phyloP scores from a whole-genome alignment of 1,284 basidiomycete genomes.

The Pseudozyma thailandica region DNA sequence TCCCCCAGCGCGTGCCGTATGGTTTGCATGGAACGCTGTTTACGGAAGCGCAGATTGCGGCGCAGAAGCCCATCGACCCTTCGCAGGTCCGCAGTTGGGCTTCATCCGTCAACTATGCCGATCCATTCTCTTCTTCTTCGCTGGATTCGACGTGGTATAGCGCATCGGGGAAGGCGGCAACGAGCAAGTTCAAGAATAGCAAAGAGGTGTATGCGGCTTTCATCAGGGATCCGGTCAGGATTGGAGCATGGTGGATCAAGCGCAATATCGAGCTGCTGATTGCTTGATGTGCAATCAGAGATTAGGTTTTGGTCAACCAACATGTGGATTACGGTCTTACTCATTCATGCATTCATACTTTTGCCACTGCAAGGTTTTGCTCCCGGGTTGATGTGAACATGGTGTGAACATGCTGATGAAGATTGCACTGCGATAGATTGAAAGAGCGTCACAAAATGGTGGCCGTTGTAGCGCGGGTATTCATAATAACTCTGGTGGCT shows the following conservation, averaged over 20 bases:
- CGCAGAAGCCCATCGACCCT: slow-evolving; percentile 48
- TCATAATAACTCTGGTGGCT: slow-evolving; percentile 7
- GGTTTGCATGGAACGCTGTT: slow-evolving; percentile 68
- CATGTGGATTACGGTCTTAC: slow-evolving; percentile 1
- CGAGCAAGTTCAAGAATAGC: slow-evolving; percentile 19
- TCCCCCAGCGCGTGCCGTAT: slow-evolving; percentile 70
- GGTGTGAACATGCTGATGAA: not conserved
- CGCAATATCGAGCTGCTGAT: slow-evolving; percentile 39
- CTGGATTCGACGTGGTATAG: slow-evolving; percentile 16
- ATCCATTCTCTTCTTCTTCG: slow-evolving; percentile 29
- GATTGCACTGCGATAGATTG: not conserved
- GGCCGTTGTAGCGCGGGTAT: not conserved
- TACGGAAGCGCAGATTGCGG: slow-evolving; percentile 58
- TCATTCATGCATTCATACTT: slow-evolving; percentile 4
- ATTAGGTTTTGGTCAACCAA: not conserved
- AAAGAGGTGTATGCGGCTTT: slow-evolving; percentile 37
- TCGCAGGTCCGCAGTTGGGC: slow-evolving; percentile 44
- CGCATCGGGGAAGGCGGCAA: slow-evolving; percentile 20
- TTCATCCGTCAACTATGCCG: slow-evolving; percentile 26
- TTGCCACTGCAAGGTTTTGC: not conserved
- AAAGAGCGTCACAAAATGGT: too few species aligned
- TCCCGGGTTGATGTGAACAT: not conserved
- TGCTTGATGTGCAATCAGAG: slow-evolving; percentile 10
- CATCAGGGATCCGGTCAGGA: slow-evolving; percentile 28
- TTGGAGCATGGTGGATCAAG: slow-evolving; percentile 51